Evolutionary conservation across 192 early-diverging fungal species (phyloP), one percentile per base, ranked within the genome.

Genomic region (Backusella parvicylindrica): DNA sequence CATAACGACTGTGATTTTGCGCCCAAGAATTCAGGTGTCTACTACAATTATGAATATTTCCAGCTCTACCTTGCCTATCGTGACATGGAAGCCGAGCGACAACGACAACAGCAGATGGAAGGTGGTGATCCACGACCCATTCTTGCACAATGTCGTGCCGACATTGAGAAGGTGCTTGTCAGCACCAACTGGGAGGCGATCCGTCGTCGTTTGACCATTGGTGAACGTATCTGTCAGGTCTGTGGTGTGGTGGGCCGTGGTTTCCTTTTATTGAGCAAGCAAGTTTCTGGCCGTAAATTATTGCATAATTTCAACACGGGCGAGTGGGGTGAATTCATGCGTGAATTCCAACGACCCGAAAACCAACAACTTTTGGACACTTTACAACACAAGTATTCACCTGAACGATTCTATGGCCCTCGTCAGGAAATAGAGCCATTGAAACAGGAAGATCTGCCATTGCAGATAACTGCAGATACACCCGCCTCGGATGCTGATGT

Each of bases 101-200:
- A 69, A 31, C 30, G 64, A 6, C 67, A 71, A 18, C 68, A 75
- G 12, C 68, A 74, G n/a, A 36, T 36, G 2, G 56, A 68, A 2
- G 33, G 53, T 3, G 30, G 47, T 1, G 79, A 80, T 28, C 21
- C 76, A 1, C 69, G 77, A 8, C 47, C 75, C 7, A 53, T 78
- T 15, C 23, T 77, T 16, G 73, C 78, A 6, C 80, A 82, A 71
- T 82, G 76, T 28, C 72, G 80, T 8, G 38, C 75, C 11, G 80
- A 82, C 1, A 72, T 82, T 30, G 80, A 82, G 41, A 77, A 74
- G 28, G 37, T 74, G 1, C 43, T 82, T 7, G 70, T 74, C 4
- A 82, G 50, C 30, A 82, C 80, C 30, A 82, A 82, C 64, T 82
- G 80, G 80, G 80, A 82, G 40, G 80, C 80, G 1, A 78, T 82